Base-by-base conservation (phyloP, 441 rosid genomes). In the Gossypium gossypioides region DNA sequence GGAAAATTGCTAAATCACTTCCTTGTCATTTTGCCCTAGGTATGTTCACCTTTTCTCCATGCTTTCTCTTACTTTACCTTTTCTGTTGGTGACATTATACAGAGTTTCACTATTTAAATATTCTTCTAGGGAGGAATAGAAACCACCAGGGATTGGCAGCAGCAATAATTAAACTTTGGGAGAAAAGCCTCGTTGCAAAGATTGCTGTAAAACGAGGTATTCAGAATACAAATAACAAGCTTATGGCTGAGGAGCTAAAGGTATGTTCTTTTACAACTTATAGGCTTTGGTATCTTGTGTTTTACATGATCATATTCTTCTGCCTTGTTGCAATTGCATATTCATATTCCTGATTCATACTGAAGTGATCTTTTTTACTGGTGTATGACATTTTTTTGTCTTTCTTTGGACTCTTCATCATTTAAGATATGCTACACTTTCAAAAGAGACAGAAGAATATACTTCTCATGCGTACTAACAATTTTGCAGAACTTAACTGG, bases 11-110 rank as follows among this genome's bases (percentile, higher is more conserved):
- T 68, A 91, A 86, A 84, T 84, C 87, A 25, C 92, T 96, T 73
- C 99, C 99, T 16, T 87, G 96, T 71, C 99, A 96, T 84, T 96
- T 96, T 84, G 91, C 98, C 74, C 96, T 96, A 3, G 99, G 99
- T 93, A 88, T 59, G 83, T 57, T 82, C 67, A 55, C 52, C 75
- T 59, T 69, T 48, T 19, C 15, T 54, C n/a, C 59, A 16, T 42
- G n/a, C 44, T 42, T 72, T 73, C 65, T 73, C 65, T 74, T 75
- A 15, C 18, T 54, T 69, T 72, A 37, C 29, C 6, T 58, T 76
- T 37, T 79, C 29, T 59, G 25, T 75, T 73, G 69, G 54, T 57
- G 62, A 52, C 71, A 34, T 25, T 60, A 21, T 32, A 22, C 71
- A 48, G 44, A 46, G 29, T 80, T 68, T 78, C 25, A 0, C 58